Evolutionary conservation across 768 basidiomycete species (phyloP).

Genomic region (Psilocybe sp.): DNA sequence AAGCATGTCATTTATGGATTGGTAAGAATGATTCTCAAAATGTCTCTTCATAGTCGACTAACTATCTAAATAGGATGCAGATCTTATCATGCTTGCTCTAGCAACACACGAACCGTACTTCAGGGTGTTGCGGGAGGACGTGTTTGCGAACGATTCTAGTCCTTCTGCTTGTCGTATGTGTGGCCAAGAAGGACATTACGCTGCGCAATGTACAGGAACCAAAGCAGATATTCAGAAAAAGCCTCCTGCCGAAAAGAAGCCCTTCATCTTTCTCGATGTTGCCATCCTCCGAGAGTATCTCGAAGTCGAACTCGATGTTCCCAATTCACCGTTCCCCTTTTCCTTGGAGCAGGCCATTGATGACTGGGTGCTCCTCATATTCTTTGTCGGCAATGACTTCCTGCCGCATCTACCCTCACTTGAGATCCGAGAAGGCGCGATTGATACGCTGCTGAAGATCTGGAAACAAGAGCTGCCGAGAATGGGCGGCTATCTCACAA

Average conservation of each 20-base stretch:
- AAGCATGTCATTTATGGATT: constrained; percentile 96
- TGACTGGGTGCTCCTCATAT: constrained; percentile 99
- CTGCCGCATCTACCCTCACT: constrained; percentile 95
- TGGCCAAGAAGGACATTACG: constrained; percentile 93
- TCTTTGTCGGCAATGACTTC: constrained; percentile 99
- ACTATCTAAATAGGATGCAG: constrained; percentile 74
- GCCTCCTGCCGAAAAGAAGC: constrained; percentile 77
- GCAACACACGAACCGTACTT: constrained; percentile 99
- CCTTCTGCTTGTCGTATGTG: constrained; percentile 84
- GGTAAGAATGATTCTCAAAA: constrained; percentile 42
- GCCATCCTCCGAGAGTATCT: constrained; percentile 95
- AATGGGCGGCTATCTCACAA: constrained; percentile 97
- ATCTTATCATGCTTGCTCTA: constrained; percentile 97
- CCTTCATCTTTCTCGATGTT: constrained; percentile 99
- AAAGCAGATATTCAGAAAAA: constrained; percentile 69
- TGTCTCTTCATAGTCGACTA: constrained; percentile 3
- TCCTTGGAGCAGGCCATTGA: constrained; percentile 95
- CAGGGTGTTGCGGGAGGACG: constrained; percentile 95
- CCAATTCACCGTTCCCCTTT: constrained; percentile 79
- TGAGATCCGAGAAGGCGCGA: constrained; percentile 99
- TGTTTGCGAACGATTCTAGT: constrained; percentile 82
- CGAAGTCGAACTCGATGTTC: constrained; percentile 88
- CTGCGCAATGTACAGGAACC: constrained; percentile 87
- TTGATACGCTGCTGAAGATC: constrained; percentile 93
- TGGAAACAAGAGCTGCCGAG: constrained; percentile 91